These are phyloP conservation scores for Cystobasidiaceae sp. DNA, from an alignment of 1,284 basidiomycete species.

Conservation along the genomic window DNA sequence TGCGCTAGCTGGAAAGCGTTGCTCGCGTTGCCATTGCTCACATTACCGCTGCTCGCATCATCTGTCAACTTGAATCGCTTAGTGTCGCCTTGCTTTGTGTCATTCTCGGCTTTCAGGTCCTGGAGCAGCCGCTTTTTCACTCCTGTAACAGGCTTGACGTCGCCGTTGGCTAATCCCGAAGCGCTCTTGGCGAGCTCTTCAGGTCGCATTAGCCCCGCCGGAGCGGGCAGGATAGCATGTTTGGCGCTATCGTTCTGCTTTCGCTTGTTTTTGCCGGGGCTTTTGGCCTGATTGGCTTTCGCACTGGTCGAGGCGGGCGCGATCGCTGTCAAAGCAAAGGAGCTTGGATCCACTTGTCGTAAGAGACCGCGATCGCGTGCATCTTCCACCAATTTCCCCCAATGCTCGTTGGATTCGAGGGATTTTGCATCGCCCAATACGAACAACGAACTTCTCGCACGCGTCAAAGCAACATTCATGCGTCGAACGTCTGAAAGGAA, in stretches of 20 bases:
- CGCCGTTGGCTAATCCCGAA: neutral
- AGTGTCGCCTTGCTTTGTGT: neutral
- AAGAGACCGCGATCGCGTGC: constrained; percentile 53
- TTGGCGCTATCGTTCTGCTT: neutral
- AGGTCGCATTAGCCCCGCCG: constrained; percentile 25
- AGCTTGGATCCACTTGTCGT: constrained; percentile 13
- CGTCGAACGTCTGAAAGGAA: constrained; percentile 63
- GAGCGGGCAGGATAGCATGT: constrained; percentile 11
- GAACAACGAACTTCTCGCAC: constrained; percentile 89
- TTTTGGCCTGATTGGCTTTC: neutral
- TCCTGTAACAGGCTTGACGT: neutral
- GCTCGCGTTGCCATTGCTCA: neutral
- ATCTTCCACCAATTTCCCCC: constrained; percentile 72
- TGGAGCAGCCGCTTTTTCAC: constrained; percentile 11
- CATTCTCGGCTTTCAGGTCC: constrained; percentile 10
- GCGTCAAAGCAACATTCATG: constrained; percentile 97
- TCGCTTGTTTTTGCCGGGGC: neutral
- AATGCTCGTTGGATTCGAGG: constrained; percentile 72
- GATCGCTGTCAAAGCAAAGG: neutral
- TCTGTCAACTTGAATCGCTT: constrained; percentile 10
- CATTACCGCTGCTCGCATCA: neutral
- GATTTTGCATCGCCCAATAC: constrained; percentile 86
- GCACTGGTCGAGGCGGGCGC: neutral
- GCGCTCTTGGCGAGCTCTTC: constrained; percentile 21
- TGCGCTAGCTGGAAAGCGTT: neutral